phyloP scores from a whole-genome alignment of 805 yeast species.

The Wickerhamomyces tratensis region DNA sequence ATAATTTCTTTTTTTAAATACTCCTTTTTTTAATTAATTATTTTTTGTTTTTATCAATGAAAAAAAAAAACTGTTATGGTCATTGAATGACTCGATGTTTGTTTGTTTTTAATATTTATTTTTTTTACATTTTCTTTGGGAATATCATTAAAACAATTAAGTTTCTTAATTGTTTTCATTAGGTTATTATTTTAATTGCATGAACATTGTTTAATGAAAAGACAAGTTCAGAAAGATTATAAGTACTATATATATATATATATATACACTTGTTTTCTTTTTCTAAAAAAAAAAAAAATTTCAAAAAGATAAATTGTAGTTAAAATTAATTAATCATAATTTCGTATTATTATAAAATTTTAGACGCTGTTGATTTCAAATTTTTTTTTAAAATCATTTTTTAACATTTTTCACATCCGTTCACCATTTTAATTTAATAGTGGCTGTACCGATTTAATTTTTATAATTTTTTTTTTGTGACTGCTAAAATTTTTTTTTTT shows the following conservation, averaged over 20 bases:
- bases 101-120: conserved; percentile 2
- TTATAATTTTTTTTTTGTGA: no score
- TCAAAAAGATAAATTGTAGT: no score
- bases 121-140: conserved; percentile 10
- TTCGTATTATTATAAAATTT: no score
- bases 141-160: conserved; percentile 5
- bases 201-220: conserved; percentile 31
- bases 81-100: conserved; percentile 19
- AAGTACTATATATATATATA: conserved; percentile 1
- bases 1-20: conserved; percentile 3
- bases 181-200: conserved; percentile 15
- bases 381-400: no score
- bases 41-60: conserved; percentile 7
- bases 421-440: no score
- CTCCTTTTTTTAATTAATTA: conserved; percentile 2
- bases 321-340: no score
- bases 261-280: background rate
- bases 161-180: conserved; percentile 6
- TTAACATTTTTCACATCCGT: no score
- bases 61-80: conserved; percentile 15
- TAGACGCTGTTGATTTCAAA: no score
- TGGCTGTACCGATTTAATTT: no score
- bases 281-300: no score
- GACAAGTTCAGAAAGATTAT: conserved; percentile 22
- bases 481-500: background rate